Evolutionary conservation across 2,329 filamentous ascomycete species (phyloP).

Genomic region (Aspergillus ibericus): DNA sequence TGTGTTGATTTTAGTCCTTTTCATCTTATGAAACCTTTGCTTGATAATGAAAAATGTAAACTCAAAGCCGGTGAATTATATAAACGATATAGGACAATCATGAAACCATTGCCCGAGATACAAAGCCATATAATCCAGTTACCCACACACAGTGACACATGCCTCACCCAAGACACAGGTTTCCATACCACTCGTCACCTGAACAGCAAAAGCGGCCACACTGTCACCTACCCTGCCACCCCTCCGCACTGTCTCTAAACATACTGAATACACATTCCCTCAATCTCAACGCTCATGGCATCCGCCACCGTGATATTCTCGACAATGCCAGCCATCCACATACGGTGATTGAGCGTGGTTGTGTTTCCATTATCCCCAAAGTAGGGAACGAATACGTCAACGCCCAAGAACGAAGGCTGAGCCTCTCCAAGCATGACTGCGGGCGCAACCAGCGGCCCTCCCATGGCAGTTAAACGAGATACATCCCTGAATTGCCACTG

Average conservation of each 20-base stretch:
- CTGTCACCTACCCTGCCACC: no score
- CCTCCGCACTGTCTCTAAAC: not conserved
- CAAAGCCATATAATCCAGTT: no score
- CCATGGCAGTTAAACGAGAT: not conserved
- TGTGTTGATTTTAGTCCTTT: no score
- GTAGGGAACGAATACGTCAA: not conserved
- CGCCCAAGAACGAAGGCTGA: not conserved
- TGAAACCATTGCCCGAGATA: no score
- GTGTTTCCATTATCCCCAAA: not conserved
- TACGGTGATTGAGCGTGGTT: not conserved
- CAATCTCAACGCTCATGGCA: not conserved
- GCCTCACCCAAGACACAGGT: no score
- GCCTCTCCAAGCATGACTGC: not conserved
- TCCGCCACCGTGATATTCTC: not conserved
- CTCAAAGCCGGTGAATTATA: no score
- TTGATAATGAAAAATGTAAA: no score
- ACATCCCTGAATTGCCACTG: not conserved
- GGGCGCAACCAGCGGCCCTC: not conserved
- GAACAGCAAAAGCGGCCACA: no score
- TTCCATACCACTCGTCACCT: no score
- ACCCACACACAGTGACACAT: no score
- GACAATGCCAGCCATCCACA: not conserved
- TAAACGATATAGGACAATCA: no score
- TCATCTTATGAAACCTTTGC: no score
- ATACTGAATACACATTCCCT: not conserved